Conservation (phyloP, 306 rosid genomes). For the Glycyrrhiza uralensis region DNA sequence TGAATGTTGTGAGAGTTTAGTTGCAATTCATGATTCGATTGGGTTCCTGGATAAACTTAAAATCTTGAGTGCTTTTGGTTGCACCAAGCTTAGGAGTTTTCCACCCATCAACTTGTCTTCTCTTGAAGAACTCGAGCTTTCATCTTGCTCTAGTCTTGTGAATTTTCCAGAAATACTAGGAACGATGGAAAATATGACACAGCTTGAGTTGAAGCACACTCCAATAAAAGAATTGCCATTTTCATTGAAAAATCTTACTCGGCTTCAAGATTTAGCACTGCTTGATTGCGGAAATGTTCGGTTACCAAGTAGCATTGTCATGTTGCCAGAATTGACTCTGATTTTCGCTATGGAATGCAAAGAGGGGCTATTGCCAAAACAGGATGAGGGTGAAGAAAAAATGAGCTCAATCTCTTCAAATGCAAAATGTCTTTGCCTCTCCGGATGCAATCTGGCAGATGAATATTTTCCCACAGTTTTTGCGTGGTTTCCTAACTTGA, state of each 20-base stretch:
- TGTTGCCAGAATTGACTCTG: neutral
- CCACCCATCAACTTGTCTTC: neutral
- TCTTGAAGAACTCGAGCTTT: neutral
- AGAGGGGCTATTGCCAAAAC: neutral
- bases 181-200: neutral
- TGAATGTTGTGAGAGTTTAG: neutral
- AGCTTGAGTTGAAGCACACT: neutral
- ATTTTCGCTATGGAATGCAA: neutral
- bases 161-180: constrained; percentile 20
- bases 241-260: neutral
- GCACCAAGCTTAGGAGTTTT: neutral
- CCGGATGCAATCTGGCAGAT: neutral
- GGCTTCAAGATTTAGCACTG: neutral
- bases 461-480: neutral
- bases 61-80: neutral
- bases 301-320: neutral
- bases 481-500: neutral
- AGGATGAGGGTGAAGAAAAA: neutral
- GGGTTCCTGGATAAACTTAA: neutral
- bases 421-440: neutral
- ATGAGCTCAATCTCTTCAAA: neutral
- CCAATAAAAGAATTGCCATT: neutral
- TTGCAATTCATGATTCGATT: neutral
- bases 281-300: neutral
- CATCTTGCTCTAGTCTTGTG: neutral